Conservation (phyloP, 306 rosid species). For the Pterocarpus santalinus region DNA sequence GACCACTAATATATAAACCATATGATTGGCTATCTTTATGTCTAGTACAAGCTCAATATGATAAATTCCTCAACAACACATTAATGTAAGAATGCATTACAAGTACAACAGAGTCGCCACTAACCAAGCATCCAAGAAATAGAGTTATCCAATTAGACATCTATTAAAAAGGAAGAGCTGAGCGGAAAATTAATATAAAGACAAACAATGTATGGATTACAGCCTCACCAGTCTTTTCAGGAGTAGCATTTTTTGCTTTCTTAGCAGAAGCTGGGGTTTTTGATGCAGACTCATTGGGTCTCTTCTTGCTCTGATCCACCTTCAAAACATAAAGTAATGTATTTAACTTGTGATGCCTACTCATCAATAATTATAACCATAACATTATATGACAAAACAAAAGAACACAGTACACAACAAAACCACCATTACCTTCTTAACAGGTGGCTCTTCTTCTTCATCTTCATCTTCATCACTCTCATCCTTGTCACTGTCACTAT, state of each 20-base stretch:
- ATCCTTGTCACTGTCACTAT: conserved; percentile 48
- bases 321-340: conserved; percentile 21
- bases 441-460: conserved; percentile 56
- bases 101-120: not conserved
- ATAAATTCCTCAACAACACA: not conserved
- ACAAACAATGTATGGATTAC: not conserved
- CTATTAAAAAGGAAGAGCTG: not conserved
- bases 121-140: not conserved
- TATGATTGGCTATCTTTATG: not conserved
- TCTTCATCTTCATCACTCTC: conserved; percentile 61
- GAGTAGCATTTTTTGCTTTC: conserved; percentile 71
- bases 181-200: not conserved
- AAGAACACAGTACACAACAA: not conserved
- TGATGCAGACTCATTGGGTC: conserved; percentile 59
- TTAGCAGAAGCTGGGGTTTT: conserved; percentile 70
- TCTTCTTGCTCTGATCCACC: conserved; percentile 69
- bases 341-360: not conserved
- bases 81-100: not conserved
- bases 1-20: not conserved
- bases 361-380: not conserved
- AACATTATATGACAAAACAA: not conserved
- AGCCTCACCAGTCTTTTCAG: conserved; percentile 75
- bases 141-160: not conserved
- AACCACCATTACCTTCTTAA: conserved; percentile 62
- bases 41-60: not conserved